phyloP scores from a whole-genome alignment of 495 filamentous ascomycete species.

The Hypoxylon crocopeplum region DNA sequence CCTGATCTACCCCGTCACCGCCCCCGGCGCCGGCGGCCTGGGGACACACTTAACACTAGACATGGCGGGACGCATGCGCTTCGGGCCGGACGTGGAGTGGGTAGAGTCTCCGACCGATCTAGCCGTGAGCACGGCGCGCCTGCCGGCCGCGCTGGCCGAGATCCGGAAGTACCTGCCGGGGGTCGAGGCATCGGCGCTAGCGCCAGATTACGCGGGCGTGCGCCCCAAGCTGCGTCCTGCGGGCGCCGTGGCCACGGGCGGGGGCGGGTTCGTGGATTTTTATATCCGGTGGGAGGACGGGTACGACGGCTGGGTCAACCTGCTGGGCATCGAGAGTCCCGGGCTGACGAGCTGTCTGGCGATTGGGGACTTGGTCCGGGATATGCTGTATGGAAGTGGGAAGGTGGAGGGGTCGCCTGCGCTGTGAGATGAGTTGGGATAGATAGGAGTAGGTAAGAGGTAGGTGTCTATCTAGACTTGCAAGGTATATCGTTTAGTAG shows the following conservation, averaged over 20 bases:
- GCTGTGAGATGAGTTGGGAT: background rate
- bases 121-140: conserved; percentile 57
- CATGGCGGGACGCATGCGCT: conserved; percentile 82
- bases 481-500: too few relatives aligned
- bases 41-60: conserved; percentile 96
- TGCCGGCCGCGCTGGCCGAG: conserved; percentile 71
- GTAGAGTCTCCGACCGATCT: conserved; percentile 58
- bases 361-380: conserved; percentile 83
- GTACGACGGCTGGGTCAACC: conserved; percentile 85
- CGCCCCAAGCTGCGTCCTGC: conserved; percentile 79
- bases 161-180: conserved; percentile 81
- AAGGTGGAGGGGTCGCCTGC: conserved; percentile 11
- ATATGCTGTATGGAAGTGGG: conserved; percentile 66
- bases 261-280: conserved; percentile 81
- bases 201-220: conserved; percentile 92
- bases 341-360: conserved; percentile 90
- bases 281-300: conserved; percentile 82
- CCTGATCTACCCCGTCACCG: conserved; percentile 85
- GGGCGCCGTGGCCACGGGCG: conserved; percentile 61
- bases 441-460: background rate
- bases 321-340: conserved; percentile 93
- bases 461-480: too few relatives aligned
- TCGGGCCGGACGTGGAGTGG: conserved; percentile 97
- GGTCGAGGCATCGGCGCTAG: too few relatives aligned
- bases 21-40: conserved; percentile 80